Conservation (phyloP, 768 basidiomycete genomes). For the Auricularia sp. region DNA sequence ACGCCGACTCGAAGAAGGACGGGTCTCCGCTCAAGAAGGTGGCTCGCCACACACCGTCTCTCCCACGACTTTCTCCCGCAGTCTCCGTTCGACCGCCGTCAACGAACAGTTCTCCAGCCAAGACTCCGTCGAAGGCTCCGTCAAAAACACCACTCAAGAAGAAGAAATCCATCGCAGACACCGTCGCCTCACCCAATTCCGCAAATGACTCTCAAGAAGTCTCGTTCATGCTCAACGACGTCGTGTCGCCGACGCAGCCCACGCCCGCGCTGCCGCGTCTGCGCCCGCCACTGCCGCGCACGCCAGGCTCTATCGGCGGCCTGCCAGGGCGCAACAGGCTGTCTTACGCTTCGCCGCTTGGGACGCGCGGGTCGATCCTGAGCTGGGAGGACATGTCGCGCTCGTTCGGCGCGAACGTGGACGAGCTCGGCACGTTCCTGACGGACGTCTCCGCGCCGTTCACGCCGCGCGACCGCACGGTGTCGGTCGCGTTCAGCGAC, state of each 20-base stretch:
- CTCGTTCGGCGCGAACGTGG: neutral
- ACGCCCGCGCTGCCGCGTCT: neutral
- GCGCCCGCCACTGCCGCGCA: neutral
- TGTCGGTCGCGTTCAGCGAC: neutral
- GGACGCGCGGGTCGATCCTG: neutral
- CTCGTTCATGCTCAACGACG: neutral
- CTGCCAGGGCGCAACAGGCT: neutral
- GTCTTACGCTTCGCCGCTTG: neutral
- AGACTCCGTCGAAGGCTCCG: neutral
- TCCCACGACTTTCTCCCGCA: neutral
- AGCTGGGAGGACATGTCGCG: conserved; percentile 3
- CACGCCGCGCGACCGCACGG: neutral
- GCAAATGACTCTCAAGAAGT: neutral
- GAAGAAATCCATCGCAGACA: neutral
- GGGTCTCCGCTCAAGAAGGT: neutral
- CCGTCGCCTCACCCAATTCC: neutral
- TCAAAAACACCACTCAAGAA: neutral
- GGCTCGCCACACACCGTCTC: neutral
- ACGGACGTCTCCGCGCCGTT: neutral
- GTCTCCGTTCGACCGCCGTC: neutral
- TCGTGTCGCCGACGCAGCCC: neutral
- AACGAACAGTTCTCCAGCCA: neutral
- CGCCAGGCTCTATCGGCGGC: neutral
- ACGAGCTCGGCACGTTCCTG: neutral
- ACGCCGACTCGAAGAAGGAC: neutral